Conservation (phyloP, 352 stramenopile genomes). For the Phytophthora europaea region DNA sequence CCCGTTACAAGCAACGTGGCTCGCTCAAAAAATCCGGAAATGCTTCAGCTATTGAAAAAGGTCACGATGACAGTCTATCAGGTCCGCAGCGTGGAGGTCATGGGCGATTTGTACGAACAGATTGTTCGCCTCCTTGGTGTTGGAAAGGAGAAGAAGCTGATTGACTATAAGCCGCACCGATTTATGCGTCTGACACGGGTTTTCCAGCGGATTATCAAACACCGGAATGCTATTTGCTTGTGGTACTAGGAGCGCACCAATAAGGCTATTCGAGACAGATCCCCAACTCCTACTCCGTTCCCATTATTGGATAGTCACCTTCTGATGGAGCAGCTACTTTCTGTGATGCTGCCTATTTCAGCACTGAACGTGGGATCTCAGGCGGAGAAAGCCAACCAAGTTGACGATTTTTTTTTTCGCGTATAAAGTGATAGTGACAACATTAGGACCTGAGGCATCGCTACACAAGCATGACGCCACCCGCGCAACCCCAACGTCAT, state of each 20-base stretch:
- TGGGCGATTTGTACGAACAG: constrained; percentile 9
- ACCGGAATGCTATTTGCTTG: neutral
- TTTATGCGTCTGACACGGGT: constrained; percentile 12
- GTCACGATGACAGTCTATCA: constrained; percentile 11
- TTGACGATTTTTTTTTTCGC: constrained; percentile 14
- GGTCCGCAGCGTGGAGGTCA: neutral
- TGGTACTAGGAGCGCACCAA: constrained; percentile 13
- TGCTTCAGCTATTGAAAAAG: constrained; percentile 4
- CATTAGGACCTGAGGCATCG: too few species aligned
- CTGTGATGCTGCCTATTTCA: constrained; percentile 5
- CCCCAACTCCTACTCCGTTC: neutral
- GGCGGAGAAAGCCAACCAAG: constrained; percentile 10
- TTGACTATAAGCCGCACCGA: constrained; percentile 16
- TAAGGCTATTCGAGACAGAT: neutral
- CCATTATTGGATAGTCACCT: neutral
- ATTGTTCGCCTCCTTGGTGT: constrained; percentile 1
- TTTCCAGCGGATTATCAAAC: constrained; percentile 9
- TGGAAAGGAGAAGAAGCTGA: constrained; percentile 10
- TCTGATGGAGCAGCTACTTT: constrained; percentile 10
- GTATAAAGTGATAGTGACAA: neutral
- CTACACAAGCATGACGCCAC: neutral
- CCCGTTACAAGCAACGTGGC: neutral
- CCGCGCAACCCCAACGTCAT: neutral
- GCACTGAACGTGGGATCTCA: constrained; percentile 9
- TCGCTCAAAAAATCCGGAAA: constrained; percentile 3